These are phyloP conservation scores for Hypoxylon perforatum DNA, from an alignment of 495 filamentous ascomycete genomes.

Conservation along the genomic window DNA sequence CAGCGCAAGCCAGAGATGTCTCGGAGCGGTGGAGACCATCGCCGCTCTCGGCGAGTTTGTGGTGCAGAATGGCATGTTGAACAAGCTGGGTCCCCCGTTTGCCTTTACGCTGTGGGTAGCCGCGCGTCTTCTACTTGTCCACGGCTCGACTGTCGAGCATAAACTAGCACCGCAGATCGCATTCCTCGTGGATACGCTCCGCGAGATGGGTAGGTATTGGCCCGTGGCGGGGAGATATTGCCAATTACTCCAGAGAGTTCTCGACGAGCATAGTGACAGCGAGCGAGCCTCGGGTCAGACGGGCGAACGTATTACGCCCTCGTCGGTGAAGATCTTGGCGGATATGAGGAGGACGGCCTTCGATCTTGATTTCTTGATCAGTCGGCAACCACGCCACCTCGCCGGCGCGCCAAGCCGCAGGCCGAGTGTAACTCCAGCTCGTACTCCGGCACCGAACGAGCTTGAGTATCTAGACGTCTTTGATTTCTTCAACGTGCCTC, in stretches of 20 bases:
- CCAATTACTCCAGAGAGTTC: slow-evolving; percentile 79
- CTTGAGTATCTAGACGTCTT: slow-evolving; percentile 93
- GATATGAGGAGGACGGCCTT: slow-evolving; percentile 90
- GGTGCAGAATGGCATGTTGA: slow-evolving; percentile 74
- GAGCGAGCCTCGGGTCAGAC: slow-evolving; percentile 64
- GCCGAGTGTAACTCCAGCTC: slow-evolving; percentile 58
- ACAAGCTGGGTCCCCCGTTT: slow-evolving; percentile 86
- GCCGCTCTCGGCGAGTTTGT: slow-evolving; percentile 79
- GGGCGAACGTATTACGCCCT: slow-evolving; percentile 79
- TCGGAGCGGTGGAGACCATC: slow-evolving; percentile 85
- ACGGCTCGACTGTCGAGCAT: slow-evolving; percentile 86
- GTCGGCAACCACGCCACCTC: slow-evolving; percentile 75
- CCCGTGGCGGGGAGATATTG: slow-evolving; percentile 85
- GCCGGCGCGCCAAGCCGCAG: slow-evolving; percentile 50
- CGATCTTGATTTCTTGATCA: slow-evolving; percentile 88
- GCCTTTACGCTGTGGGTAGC: slow-evolving; percentile 93
- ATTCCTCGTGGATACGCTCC: slow-evolving; percentile 81
- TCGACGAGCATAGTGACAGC: slow-evolving; percentile 84
- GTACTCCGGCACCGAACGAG: slow-evolving; percentile 80
- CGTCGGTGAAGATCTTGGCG: slow-evolving; percentile 83
- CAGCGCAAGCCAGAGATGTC: slow-evolving; percentile 81
- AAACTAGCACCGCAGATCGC: slow-evolving; percentile 80
- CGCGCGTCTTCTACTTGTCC: slow-evolving; percentile 85
- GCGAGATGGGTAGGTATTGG: slow-evolving; percentile 84
- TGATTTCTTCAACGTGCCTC: slow-evolving; percentile 90